Conservation (phyloP, 495 filamentous ascomycete genomes). For the Baudoinia panamericana region DNA sequence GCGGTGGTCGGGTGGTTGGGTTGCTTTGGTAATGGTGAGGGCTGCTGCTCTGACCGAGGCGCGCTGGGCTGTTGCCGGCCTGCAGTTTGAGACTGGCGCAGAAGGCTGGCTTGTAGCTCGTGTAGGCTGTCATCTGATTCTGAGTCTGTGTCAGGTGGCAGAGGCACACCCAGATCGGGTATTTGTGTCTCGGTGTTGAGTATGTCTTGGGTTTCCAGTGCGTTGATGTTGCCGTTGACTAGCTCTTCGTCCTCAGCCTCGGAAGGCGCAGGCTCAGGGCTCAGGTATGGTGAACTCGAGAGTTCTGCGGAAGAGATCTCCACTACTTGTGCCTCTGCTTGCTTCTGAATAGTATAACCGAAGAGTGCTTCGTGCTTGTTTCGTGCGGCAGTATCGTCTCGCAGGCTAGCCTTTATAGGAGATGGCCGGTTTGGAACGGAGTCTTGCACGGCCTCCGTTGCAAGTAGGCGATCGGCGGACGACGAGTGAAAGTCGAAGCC, state of each 20-base stretch:
- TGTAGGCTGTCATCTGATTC: not conserved
- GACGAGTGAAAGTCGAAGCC: conserved; percentile 3
- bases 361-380: too few relatives aligned
- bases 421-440: too few relatives aligned
- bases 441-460: too few relatives aligned
- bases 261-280: not conserved
- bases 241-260: not conserved
- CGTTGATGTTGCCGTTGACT: not conserved
- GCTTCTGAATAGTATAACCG: too few relatives aligned
- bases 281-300: conserved; percentile 4
- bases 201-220: conserved; percentile 20
- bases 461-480: too few relatives aligned
- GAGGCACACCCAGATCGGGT: conserved; percentile 16
- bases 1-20: not conserved
- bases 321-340: too few relatives aligned
- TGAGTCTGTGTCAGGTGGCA: conserved; percentile 15
- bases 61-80: not conserved
- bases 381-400: too few relatives aligned
- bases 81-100: not conserved
- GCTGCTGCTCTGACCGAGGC: not conserved
- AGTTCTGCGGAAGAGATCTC: conserved; percentile 3
- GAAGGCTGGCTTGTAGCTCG: not conserved
- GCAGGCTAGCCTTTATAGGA: too few relatives aligned
- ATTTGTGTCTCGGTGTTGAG: conserved; percentile 21
- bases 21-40: too few relatives aligned